A percentile compares a stretch with the other conserved stretches of the same genome.
These are phyloP conservation scores for Leptographium radiaticola DNA, from an alignment of 2,329 filamentous ascomycete species.

Conservation along the genomic window DNA sequence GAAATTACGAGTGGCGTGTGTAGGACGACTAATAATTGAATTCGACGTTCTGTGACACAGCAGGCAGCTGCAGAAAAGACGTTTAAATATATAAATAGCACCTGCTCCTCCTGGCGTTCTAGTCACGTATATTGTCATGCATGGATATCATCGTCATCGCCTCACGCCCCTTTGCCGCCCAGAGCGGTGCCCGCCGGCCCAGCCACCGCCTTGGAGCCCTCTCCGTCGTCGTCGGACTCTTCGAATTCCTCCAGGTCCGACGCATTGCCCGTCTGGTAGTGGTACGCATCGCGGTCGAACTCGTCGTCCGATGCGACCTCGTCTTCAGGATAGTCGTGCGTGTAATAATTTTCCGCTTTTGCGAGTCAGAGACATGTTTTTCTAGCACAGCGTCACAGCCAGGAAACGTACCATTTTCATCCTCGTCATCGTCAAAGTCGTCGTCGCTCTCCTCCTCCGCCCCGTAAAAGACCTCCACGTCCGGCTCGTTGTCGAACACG, in stretches of 20 bases:
- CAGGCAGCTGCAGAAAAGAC: too few relatives aligned
- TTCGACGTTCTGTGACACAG: too few relatives aligned
- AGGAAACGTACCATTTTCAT: slow-evolving; percentile 44
- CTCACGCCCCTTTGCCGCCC: too few relatives aligned
- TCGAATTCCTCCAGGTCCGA: slow-evolving; percentile 37
- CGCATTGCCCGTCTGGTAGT: slow-evolving; percentile 37
- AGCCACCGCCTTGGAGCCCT: not conserved
- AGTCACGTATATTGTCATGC: too few relatives aligned
- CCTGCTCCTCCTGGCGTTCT: too few relatives aligned
- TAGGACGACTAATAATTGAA: too few relatives aligned
- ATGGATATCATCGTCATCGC: too few relatives aligned
- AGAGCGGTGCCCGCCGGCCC: not conserved
- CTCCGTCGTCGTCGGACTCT: not conserved
- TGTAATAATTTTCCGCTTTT: slow-evolving; percentile 63
- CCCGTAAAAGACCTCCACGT: slow-evolving; percentile 46
- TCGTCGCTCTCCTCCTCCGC: slow-evolving; percentile 51
- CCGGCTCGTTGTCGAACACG: slow-evolving; percentile 44
- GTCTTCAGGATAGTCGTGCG: slow-evolving; percentile 69
- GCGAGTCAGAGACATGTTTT: not conserved
- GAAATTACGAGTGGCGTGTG: too few relatives aligned
- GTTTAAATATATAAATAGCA: too few relatives aligned
- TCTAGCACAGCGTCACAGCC: not conserved
- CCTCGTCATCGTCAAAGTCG: slow-evolving; percentile 46
- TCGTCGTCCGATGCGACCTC: slow-evolving; percentile 63
- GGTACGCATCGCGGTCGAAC: slow-evolving; percentile 41